Evolutionary conservation across 75 land plant genomes (phyloP).

Genomic region (Pinus albicaulis): DNA sequence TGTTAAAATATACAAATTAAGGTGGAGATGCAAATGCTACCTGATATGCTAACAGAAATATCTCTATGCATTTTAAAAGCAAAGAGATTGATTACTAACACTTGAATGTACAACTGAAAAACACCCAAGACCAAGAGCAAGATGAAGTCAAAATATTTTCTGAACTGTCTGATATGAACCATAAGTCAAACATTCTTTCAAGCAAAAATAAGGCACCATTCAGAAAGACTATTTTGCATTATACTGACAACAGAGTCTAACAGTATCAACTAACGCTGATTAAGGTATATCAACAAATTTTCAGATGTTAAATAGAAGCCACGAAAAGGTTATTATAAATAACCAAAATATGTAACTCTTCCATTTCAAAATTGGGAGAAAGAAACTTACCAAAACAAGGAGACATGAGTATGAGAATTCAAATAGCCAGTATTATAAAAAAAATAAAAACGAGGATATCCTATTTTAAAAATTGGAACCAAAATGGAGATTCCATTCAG

Average conservation of each 20-base stretch:
- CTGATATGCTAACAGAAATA: neutral
- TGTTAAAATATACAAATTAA: neutral
- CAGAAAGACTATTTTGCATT: neutral
- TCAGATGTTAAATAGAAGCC: neutral
- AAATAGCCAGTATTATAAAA: neutral
- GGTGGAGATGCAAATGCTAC: neutral
- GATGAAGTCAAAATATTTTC: neutral
- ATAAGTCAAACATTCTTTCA: neutral
- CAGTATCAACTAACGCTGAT: neutral
- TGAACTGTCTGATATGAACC: neutral
- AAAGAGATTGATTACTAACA: neutral
- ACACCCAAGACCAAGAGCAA: neutral
- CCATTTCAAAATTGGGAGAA: neutral
- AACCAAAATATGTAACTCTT: neutral
- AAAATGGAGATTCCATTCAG: neutral
- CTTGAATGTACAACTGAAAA: neutral
- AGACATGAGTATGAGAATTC: neutral
- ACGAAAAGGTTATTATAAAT: neutral
- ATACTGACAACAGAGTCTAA: neutral
- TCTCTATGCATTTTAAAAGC: neutral
- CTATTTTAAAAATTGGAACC: neutral
- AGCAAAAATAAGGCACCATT: neutral
- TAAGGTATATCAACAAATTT: neutral
- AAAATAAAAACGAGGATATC: neutral
- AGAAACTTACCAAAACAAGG: neutral